Base-by-base conservation (phyloP, 2,329 filamentous ascomycete genomes). In the Colletotrichum coccodes region DNA sequence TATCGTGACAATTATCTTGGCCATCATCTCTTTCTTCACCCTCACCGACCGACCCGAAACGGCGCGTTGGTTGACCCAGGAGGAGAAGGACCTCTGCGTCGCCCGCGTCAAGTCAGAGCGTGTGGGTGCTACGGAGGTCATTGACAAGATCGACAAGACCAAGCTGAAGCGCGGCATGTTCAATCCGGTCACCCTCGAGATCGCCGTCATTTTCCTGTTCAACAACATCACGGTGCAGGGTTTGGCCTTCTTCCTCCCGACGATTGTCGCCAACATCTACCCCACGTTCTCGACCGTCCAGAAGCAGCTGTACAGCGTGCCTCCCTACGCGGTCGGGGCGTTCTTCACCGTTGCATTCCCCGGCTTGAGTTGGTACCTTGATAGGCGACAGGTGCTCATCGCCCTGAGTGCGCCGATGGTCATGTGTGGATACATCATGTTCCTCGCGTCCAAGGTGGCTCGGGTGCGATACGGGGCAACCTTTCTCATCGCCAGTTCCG, bases 181-280 rank as follows among this genome's bases (percentile, higher is more conserved):
- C 78, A 89, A 84, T 72, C 91, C 91, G 0, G 84, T 91, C 40
- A 89, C 88, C 0, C 72, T 92, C 0, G 79, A 79, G 9, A 90
- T 86, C 0, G 77, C 87, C 0, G 79, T 89, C 71, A 85, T 91
- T 72, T 91, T 91, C 79, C 79, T 91, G 0, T 83, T 91, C 63
- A 84, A 90, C 82, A 92, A 91, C 78, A 87, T 93, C 75, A 93
- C 91, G 0, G 90, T 93, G 3, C 90, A 92, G 74, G 90, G 91
- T 4, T 81, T 93, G 4, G 89, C 89, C 1, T 92, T 92, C 82
- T 93, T 93, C 77, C 81, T 86, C 0, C 91, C 91, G 0, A 92
- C 91, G 0, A 92, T 93, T 64, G 89, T 93, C 66, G 79, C 78
- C 53, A 91, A 86, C 6, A 92, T 94, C 72, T 93, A 93, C 73